A percentile compares a stretch with the other conserved stretches of the same genome.
Conservation (phyloP, 2,329 filamentous ascomycete genomes). For the Magnaporthales sp. region DNA sequence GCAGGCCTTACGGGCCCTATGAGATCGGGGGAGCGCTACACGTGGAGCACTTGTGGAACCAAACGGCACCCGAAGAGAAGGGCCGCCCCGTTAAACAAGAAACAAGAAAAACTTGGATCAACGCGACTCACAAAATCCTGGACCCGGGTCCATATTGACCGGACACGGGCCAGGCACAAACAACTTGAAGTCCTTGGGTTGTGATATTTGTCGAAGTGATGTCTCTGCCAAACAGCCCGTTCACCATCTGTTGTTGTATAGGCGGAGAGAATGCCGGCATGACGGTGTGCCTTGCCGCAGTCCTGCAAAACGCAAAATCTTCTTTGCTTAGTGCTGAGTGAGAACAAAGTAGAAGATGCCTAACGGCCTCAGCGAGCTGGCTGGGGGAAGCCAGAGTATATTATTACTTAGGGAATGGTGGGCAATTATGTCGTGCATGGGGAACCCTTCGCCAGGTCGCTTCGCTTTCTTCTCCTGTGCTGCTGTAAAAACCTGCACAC, state of each 20-base stretch:
- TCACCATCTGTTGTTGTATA: not conserved
- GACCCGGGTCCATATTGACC: constrained; percentile 8
- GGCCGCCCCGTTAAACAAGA: not conserved
- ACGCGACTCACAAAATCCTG: not conserved
- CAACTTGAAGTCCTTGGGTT: not conserved
- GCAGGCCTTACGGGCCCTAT: not conserved
- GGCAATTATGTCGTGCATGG: not conserved
- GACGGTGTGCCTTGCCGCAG: constrained; percentile 2
- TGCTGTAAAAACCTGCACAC: not conserved
- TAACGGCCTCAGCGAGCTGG: not conserved
- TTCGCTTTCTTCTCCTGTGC: not conserved
- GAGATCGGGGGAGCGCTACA: not conserved
- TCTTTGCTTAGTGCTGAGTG: not conserved
- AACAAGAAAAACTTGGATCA: not conserved
- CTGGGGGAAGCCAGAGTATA: not conserved
- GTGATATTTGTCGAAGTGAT: not conserved
- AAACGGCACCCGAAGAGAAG: not conserved
- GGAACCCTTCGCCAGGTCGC: not conserved
- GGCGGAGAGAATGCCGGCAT: not conserved
- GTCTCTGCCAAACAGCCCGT: not conserved
- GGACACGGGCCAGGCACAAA: constrained; percentile 8
- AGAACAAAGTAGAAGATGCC: not conserved
- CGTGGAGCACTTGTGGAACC: not conserved
- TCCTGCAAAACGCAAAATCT: not conserved
- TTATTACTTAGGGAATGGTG: constrained; percentile 1